phyloP scores from a whole-genome alignment of 208 protist species.

The Tritrichomonas foetus region DNA sequence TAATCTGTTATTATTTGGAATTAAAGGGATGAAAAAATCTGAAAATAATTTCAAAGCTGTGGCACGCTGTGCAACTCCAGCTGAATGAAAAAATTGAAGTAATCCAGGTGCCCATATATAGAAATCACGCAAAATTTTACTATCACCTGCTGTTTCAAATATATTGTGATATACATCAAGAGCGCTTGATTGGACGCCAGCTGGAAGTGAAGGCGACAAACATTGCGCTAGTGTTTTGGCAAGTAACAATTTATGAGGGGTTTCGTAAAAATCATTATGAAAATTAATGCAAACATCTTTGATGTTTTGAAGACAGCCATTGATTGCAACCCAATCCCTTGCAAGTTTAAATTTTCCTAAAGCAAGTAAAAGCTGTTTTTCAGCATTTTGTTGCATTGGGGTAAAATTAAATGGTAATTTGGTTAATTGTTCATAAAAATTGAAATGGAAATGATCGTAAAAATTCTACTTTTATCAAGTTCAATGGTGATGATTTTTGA shows the following conservation, averaged over 20 bases:
- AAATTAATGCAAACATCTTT: background rate
- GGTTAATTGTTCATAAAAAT: too few relatives aligned
- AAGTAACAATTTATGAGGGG: background rate
- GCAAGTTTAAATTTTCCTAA: background rate
- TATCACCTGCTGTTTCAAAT: background rate
- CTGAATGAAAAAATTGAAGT: slow-evolving; percentile 12
- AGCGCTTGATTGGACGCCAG: background rate
- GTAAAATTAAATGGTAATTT: too few relatives aligned
- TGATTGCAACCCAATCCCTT: background rate
- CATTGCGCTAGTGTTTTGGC: slow-evolving; percentile 29
- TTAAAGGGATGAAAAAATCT: slow-evolving; percentile 31
- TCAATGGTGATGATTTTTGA: too few relatives aligned
- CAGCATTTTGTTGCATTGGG: background rate
- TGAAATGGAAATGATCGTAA: too few relatives aligned
- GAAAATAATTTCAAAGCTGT: background rate
- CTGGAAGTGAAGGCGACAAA: background rate
- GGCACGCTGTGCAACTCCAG: background rate
- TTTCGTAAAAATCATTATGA: background rate
- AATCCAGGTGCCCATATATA: background rate
- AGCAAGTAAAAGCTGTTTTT: background rate
- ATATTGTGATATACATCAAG: background rate
- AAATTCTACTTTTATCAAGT: too few relatives aligned
- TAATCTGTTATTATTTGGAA: background rate
- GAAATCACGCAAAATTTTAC: background rate
- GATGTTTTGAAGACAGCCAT: background rate